Evolutionary conservation across 208 protist genomes (phyloP), one percentile per base, ranked within the genome.

Genomic region (Trypanosoma cruzi): DNA sequence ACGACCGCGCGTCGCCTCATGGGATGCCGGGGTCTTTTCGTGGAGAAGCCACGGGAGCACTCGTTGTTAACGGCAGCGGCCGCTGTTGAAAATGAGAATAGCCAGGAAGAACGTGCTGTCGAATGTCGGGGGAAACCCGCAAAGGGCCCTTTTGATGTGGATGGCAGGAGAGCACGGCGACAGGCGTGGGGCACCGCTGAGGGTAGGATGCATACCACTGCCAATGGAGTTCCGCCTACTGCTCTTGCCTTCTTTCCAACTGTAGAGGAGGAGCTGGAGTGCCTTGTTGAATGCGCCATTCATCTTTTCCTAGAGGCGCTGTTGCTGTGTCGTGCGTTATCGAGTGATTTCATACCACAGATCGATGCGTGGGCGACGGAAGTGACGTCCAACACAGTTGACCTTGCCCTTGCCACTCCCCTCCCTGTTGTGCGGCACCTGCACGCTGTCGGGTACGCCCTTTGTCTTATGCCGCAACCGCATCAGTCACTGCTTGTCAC

Each of bases 401-500:
- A 90, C 64, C 66, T 81, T 14, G 78, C 79, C 18, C 70, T 90
- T n/a, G 31, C 78, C 10, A 44, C 70, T 14, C 68, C 67, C 4
- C 42, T 53, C 22, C 84, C 84, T 18, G n/a, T 79, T 26, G 66
- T 79, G n/a, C 66, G 74, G 6, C 59, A 83, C 26, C n/a, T 90
- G 28, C 64, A 63, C 24, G 78, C 81, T 2, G 71, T 64, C 14
- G 84, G 79, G 7, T 77, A 72, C 26, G 75, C 72, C 13, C 59
- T 86, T 3, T 80, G 75, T 24, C 60, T 88, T 1, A 37, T 36
- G 2, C 77, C 54, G 13, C 82, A 78, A 40, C 72, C 73, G 1
- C 69, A 77, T 34, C 82, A 88, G 62, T 85, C 81, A 42, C 60
- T 83, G 29, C 78, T 91, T 26, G 55, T 86, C 37, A 69, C 74